A percentile compares a stretch with the other conserved stretches of the same genome.
Evolutionary conservation across 1,139 yeast genomes (phyloP).

Genomic region (Debaryomyces coudertii): DNA sequence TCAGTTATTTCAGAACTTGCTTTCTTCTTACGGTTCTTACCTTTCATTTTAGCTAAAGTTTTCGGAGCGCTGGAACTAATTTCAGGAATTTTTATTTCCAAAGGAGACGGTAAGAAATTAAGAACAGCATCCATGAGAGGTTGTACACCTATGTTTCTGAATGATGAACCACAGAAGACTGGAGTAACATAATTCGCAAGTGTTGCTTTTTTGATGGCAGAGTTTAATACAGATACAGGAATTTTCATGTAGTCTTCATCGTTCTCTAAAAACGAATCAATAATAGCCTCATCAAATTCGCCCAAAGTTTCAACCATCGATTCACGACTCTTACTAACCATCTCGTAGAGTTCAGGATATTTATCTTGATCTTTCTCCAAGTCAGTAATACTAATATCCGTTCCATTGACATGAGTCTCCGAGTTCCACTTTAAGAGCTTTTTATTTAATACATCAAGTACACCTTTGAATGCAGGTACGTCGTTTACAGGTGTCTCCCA

Average conservation of each 20-base stretch:
- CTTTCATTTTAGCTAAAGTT: conserved; percentile 15
- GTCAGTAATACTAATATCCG: conserved; percentile 53
- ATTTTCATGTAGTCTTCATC: conserved; percentile 72
- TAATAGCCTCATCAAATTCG: conserved; percentile 74
- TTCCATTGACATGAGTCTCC: conserved; percentile 53
- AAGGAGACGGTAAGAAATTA: conserved; percentile 80
- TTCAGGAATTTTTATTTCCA: conserved; percentile 63
- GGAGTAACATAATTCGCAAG: conserved; percentile 66
- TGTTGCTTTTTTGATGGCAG: conserved; percentile 67
- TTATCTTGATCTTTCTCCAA: conserved; percentile 31
- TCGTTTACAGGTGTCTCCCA: conserved; percentile 45
- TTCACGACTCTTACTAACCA: conserved; percentile 63
- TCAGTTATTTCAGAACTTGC: conserved; percentile 19
- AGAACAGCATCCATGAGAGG: conserved; percentile 86
- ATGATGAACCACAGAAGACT: conserved; percentile 90
- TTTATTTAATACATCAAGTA: conserved; percentile 74
- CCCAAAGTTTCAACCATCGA: conserved; percentile 83
- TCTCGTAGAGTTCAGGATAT: conserved; percentile 44
- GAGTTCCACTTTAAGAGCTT: conserved; percentile 67
- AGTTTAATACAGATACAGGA: conserved; percentile 51
- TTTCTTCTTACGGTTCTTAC: conserved; percentile 17
- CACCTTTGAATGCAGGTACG: conserved; percentile 64
- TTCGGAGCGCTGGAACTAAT: conserved; percentile 34
- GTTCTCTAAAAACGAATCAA: conserved; percentile 73
- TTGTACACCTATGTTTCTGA: conserved; percentile 91